phyloP scores from a whole-genome alignment of 2,329 filamentous ascomycete species.

The Aspergillus sp. region DNA sequence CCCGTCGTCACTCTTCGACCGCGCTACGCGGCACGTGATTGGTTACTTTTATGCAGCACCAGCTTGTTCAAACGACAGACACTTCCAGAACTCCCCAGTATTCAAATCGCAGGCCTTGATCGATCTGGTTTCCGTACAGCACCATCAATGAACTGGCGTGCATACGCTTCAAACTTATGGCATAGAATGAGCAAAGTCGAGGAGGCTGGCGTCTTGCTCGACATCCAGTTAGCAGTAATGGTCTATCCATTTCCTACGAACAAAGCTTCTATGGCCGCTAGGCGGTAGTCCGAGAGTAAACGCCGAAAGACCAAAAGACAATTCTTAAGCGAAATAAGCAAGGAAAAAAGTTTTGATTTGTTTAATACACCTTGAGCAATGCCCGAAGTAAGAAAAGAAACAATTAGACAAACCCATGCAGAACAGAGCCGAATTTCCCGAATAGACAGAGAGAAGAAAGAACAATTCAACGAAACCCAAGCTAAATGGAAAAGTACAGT shows the following conservation, averaged over 20 bases:
- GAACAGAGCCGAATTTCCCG: slow-evolving; percentile 18
- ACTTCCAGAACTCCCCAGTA: not conserved
- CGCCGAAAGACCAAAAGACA: not conserved
- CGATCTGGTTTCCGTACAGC: no score
- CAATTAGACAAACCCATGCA: slow-evolving; percentile 5
- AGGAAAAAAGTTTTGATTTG: slow-evolving; percentile 20
- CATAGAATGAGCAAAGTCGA: no score
- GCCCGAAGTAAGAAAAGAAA: slow-evolving; percentile 14
- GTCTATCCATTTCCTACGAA: not conserved
- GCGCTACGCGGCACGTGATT: slow-evolving; percentile 5
- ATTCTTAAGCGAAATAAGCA: not conserved
- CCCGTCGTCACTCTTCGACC: not conserved
- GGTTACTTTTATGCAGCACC: not conserved
- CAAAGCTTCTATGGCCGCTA: no score
- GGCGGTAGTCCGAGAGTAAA: no score
- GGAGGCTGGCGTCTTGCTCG: no score
- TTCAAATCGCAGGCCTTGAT: no score
- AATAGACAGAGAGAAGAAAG: slow-evolving; percentile 12
- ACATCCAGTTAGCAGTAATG: no score
- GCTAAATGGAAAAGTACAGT: slow-evolving; percentile 3
- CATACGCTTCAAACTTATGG: no score
- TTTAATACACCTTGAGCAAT: slow-evolving; percentile 29
- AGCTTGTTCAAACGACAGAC: not conserved
- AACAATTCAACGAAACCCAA: slow-evolving; percentile 5
- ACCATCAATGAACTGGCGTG: no score